Conservation (phyloP, 1,284 basidiomycete species). For the Rhodofomes roseus region DNA sequence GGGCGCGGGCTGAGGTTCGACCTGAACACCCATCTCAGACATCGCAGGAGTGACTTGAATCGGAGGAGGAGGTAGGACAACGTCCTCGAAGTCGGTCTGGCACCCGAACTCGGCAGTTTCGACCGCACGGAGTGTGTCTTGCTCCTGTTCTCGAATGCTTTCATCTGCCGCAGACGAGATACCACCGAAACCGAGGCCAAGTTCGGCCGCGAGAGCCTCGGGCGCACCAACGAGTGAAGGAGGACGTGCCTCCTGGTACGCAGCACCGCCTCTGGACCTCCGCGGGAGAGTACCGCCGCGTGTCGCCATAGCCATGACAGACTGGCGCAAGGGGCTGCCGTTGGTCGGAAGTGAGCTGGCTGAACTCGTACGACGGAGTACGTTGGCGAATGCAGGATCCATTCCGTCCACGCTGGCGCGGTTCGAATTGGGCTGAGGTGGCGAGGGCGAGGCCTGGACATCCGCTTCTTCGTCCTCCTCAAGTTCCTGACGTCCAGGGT, state of each 20-base stretch:
- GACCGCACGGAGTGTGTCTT: conserved; percentile 31
- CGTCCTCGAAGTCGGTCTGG: conserved; percentile 52
- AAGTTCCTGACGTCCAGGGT: conserved; percentile 34
- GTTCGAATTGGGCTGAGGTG: conserved; percentile 40
- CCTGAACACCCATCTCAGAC: conserved; percentile 42
- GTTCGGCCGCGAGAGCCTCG: conserved; percentile 63
- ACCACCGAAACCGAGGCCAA: conserved; percentile 47
- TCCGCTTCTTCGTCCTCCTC: conserved; percentile 34
- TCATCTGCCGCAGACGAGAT: conserved; percentile 23
- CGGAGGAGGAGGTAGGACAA: conserved; percentile 27
- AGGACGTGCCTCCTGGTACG: conserved; percentile 63
- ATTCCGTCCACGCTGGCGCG: conserved; percentile 74
- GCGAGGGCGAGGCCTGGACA: conserved; percentile 39
- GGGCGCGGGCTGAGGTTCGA: conserved; percentile 39
- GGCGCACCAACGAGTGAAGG: conserved; percentile 65
- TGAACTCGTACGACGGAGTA: conserved; percentile 60
- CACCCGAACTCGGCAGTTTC: conserved; percentile 61
- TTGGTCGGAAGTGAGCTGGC: conserved; percentile 45
- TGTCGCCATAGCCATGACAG: conserved; percentile 44
- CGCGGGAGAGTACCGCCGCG: conserved; percentile 48
- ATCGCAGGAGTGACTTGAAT: conserved; percentile 26
- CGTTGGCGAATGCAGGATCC: conserved; percentile 79
- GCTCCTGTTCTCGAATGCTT: conserved; percentile 37
- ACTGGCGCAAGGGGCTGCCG: conserved; percentile 54
- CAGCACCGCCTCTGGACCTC: conserved; percentile 55